These are phyloP conservation scores for Nicotiana paniculata DNA, from an alignment of 257 asterid species.

Conservation along the genomic window DNA sequence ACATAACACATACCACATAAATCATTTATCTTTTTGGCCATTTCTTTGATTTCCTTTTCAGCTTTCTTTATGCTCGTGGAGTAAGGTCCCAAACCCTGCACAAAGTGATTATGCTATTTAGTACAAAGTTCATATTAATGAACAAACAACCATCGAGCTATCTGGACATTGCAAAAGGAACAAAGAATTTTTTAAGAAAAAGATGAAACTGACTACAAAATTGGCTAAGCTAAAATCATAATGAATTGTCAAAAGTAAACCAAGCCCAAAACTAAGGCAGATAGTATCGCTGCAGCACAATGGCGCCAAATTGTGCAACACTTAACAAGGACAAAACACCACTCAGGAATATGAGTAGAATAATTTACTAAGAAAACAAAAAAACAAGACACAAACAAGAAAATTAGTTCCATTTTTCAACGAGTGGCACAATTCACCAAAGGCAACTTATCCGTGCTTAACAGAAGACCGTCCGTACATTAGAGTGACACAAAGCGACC, in stretches of 20 bases:
- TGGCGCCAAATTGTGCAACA: not conserved
- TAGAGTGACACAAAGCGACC: not conserved
- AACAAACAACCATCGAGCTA: not conserved
- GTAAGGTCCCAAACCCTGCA: conserved; percentile 90
- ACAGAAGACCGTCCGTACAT: not conserved
- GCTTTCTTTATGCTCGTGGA: conserved; percentile 70
- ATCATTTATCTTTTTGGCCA: conserved; percentile 88
- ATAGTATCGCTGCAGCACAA: not conserved
- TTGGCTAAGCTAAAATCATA: not conserved
- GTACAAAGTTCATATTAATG: not conserved
- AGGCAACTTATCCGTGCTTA: not conserved
- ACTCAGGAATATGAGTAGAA: too few species aligned
- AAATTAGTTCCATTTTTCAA: not conserved
- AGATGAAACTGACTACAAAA: not conserved
- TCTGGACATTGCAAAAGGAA: not conserved
- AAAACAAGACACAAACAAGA: too few species aligned
- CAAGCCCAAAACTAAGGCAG: not conserved
- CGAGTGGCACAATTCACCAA: not conserved
- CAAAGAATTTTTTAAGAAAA: not conserved
- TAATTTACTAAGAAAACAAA: too few species aligned
- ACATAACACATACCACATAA: conserved; percentile 55
- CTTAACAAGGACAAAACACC: not conserved
- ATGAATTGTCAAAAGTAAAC: not conserved
- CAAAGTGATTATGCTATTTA: not conserved
- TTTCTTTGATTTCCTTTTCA: conserved; percentile 88